Conservation (phyloP, 2,329 filamentous ascomycete genomes). For the Ophiostoma perfectum region DNA sequence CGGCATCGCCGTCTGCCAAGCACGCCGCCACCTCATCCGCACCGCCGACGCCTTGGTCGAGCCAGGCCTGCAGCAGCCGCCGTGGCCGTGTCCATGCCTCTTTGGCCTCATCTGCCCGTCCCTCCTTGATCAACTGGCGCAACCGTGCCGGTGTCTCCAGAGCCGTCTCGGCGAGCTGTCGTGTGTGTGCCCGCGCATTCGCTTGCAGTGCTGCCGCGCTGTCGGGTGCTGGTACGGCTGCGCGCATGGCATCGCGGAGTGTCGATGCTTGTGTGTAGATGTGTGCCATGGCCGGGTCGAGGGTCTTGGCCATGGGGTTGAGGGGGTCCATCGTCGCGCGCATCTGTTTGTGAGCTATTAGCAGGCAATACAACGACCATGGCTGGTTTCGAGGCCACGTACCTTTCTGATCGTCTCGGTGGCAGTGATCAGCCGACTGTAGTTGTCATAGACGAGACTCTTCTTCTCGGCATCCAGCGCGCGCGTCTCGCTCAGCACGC, state of each 20-base stretch:
- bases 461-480: conserved; percentile 95
- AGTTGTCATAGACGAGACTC: conserved; percentile 96
- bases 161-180: conserved; percentile 57
- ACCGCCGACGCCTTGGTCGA: conserved; percentile 50
- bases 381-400: not conserved
- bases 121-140: conserved; percentile 52
- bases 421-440: conserved; percentile 91
- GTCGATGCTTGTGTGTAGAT: conserved; percentile 60
- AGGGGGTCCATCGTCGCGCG: conserved; percentile 73
- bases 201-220: conserved; percentile 36
- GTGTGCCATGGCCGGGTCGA: conserved; percentile 67
- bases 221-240: conserved; percentile 44
- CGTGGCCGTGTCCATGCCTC: conserved; percentile 52
- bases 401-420: conserved; percentile 89
- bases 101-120: conserved; percentile 56
- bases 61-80: conserved; percentile 49
- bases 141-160: conserved; percentile 57
- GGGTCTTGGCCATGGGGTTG: conserved; percentile 65
- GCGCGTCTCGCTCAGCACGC: conserved; percentile 72
- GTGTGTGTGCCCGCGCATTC: conserved; percentile 39
- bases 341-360: conserved; percentile 48
- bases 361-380: not conserved
- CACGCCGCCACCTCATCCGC: conserved; percentile 46
- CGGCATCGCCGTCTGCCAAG: conserved; percentile 51
- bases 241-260: conserved; percentile 49